Conservation (phyloP, 495 filamentous ascomycete species). For the Copromyces sp. region DNA sequence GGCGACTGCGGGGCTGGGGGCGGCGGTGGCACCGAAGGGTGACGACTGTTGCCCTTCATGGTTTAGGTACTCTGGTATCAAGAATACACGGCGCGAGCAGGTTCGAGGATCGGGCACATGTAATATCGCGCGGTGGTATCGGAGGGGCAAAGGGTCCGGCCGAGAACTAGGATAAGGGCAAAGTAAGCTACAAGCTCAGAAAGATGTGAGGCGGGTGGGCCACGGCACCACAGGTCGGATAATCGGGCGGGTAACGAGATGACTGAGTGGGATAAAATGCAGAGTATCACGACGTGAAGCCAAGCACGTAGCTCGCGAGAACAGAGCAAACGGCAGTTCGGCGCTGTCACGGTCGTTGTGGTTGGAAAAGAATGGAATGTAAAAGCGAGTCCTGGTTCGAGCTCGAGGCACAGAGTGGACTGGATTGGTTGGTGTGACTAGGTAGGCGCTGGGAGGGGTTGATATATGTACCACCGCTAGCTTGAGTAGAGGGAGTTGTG, state of each 20-base stretch:
- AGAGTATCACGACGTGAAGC: not conserved
- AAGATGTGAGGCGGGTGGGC: not conserved
- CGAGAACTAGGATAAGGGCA: not conserved
- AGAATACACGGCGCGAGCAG: not conserved
- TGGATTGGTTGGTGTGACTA: not conserved
- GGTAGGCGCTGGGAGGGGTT: not conserved
- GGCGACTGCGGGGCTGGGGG: slow-evolving; percentile 28
- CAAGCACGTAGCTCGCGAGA: not conserved
- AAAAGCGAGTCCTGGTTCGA: not conserved
- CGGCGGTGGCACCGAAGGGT: slow-evolving; percentile 27
- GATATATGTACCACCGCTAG: not conserved
- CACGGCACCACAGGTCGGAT: not conserved
- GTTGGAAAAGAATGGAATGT: not conserved
- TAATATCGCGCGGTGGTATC: not conserved
- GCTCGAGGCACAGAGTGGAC: not conserved
- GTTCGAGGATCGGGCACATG: not conserved
- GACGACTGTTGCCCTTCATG: slow-evolving; percentile 45
- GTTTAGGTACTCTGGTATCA: slow-evolving; percentile 6
- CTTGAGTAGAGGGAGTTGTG: no score
- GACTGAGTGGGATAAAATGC: not conserved
- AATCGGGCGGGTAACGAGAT: not conserved
- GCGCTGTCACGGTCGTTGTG: not conserved
- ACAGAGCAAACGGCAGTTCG: not conserved
- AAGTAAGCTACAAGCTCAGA: not conserved
- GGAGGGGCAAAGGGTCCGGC: not conserved